These are phyloP conservation scores for Russula dissimulans DNA, from an alignment of 768 basidiomycete genomes.

Conservation along the genomic window DNA sequence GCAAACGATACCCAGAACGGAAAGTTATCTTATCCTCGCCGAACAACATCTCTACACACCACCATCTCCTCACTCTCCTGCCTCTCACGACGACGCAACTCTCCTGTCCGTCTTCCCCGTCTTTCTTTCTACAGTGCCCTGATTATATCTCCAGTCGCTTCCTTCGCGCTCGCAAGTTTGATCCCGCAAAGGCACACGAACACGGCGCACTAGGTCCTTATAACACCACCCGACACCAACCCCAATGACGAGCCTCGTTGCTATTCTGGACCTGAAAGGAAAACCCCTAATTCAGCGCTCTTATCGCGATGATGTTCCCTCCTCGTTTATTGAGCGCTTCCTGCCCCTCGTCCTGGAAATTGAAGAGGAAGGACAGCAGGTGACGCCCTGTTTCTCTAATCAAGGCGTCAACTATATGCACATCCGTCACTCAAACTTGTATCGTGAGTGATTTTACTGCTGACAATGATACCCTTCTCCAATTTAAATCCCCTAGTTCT, in stretches of 20 bases:
- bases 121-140: background rate
- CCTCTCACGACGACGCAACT: slow-evolving; percentile 59
- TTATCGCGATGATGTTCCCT: slow-evolving; percentile 90
- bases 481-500: slow-evolving; percentile 49
- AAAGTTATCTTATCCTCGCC: too few relatives aligned
- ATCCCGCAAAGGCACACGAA: slow-evolving; percentile 51
- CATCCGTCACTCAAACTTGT: slow-evolving; percentile 95
- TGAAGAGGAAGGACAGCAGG: slow-evolving; percentile 94
- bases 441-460: slow-evolving; percentile 48
- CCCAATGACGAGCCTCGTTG: slow-evolving; percentile 60
- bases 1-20: too few relatives aligned
- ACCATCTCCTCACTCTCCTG: slow-evolving; percentile 22
- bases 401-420: slow-evolving; percentile 98
- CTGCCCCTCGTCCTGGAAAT: slow-evolving; percentile 88
- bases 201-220: too few relatives aligned
- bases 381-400: slow-evolving; percentile 92
- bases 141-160: slow-evolving; percentile 50
- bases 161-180: slow-evolving; percentile 68
- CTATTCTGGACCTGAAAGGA: slow-evolving; percentile 97
- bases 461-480: background rate
- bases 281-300: slow-evolving; percentile 95
- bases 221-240: too few relatives aligned
- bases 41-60: slow-evolving; percentile 1
- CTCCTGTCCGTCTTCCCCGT: slow-evolving; percentile 46
- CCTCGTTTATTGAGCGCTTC: slow-evolving; percentile 87